Percentiles rank a stretch among this genome's conserved stretches.
Evolutionary conservation across 331 rosid species (phyloP).

Genomic region (Dryas integrifolia): DNA sequence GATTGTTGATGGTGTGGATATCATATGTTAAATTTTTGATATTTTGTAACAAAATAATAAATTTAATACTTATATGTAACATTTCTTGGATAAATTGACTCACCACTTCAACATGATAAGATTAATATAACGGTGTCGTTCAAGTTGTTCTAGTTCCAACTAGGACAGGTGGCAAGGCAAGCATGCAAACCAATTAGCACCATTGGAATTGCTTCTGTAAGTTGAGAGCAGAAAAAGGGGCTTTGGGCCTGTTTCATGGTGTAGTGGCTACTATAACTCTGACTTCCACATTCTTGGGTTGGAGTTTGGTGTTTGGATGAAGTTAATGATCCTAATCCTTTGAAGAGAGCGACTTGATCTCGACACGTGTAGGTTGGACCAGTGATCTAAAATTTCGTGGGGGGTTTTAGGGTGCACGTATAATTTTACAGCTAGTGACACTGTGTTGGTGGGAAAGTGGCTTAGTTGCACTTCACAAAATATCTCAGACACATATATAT

Average conservation of each 20-base stretch:
- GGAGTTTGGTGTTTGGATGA: slow-evolving; percentile 3
- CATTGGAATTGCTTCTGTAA: not conserved
- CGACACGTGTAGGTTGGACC: not conserved
- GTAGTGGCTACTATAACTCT: slow-evolving; percentile 6
- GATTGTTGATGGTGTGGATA: too few species aligned
- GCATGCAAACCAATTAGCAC: slow-evolving; percentile 3
- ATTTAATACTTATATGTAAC: too few species aligned
- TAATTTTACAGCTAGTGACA: not conserved
- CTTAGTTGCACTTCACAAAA: slow-evolving; percentile 1
- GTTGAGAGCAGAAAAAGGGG: not conserved
- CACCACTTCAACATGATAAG: too few species aligned
- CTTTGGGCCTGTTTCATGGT: not conserved
- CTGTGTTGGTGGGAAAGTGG: not conserved
- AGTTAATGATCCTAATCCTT: not conserved
- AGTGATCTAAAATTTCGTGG: not conserved
- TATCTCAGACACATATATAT: not conserved
- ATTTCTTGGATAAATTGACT: too few species aligned
- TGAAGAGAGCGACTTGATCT: not conserved
- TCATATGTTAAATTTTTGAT: too few species aligned
- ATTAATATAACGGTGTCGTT: too few species aligned
- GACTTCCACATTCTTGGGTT: slow-evolving; percentile 17
- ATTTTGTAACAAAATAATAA: too few species aligned
- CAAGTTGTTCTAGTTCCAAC: too few species aligned
- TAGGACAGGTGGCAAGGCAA: not conserved
- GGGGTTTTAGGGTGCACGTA: not conserved